Base-by-base conservation (phyloP, 495 filamentous ascomycete genomes). In the Chlorociboria aeruginascens region DNA sequence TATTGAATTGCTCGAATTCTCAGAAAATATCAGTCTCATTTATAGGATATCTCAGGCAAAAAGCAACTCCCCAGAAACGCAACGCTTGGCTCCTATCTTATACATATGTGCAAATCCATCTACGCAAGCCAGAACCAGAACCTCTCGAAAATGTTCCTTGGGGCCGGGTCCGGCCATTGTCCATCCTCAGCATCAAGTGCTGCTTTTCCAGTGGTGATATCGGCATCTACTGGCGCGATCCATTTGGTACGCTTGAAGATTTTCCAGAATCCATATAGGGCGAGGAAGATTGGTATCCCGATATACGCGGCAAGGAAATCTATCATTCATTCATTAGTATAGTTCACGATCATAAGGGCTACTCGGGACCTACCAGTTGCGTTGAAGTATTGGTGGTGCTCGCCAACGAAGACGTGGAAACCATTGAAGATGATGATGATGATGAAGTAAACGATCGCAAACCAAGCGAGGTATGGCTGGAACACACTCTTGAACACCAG, bases 401-500 rank as follows among this genome's bases (percentile, higher is more conserved):
- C 61, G 59, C 40, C 72, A 66, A 48, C 43, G 51, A 73, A 77
- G 42, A 72, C 69, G 29, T 69, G 55, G 52, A 78, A 73, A 0
- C 76, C 74, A 47, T 78, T 81, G 59, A 74, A 76, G 46, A 75
- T 29, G 38, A 73, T 68, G 40, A 77, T 69, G 7, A 71, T 51
- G 32, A 63, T 65, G 49, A 81, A 82, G 56, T 74, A 81, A 32
- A 65, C 53, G 52, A 84, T 64, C 4, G 73, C 68, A 37, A 72
- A 62, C 67, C 73, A 86, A 1, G 79, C 79, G 10, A 72, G 64
- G 60, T 78, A 83, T 28, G 82, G 82, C 62, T 85, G 81, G 28
- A 76, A 65, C 3, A 68, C 69, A 8, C 72, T 70, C 46, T 73
- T 75, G 64, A 77, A 83, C 12, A 76, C 69, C 11, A 86, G 63